Evolutionary conservation across 179 eudicot species (phyloP).

Genomic region (Gypsophila paniculata): DNA sequence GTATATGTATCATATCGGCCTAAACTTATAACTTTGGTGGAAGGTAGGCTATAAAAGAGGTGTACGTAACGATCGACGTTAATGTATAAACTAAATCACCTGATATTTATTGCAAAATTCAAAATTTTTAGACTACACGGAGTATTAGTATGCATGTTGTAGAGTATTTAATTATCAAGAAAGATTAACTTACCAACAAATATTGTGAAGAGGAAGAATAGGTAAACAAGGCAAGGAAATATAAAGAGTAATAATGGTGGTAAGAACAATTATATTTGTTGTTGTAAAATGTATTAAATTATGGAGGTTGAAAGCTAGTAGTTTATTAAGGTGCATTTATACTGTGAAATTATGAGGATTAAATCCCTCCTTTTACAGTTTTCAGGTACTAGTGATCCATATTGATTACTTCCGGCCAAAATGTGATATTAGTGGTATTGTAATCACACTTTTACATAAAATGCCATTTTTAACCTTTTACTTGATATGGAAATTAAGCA

Average conservation of each 20-base stretch:
- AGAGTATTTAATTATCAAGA: neutral
- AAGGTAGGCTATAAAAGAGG: no score
- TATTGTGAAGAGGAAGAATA: neutral
- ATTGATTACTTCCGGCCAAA: neutral
- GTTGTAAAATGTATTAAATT: neutral
- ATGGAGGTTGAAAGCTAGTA: constrained; percentile 3
- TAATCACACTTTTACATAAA: neutral
- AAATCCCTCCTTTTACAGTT: neutral
- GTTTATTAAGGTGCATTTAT: neutral
- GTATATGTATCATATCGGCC: no score
- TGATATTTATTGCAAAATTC: neutral
- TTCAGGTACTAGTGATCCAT: neutral
- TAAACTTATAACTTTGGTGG: no score
- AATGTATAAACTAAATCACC: no score
- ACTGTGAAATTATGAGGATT: neutral
- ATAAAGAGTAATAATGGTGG: neutral
- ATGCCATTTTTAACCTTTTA: constrained; percentile 19
- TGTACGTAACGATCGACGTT: no score
- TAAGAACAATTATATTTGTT: neutral
- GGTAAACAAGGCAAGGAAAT: neutral
- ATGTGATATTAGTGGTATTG: no score
- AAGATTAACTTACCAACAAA: constrained; percentile 26
- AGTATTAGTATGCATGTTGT: neutral
- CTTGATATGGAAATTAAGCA: neutral
- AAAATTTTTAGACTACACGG: no score